A percentile compares a stretch with the other conserved stretches of the same genome.
These are phyloP conservation scores for Penicillium sp. DNA, from an alignment of 2,329 filamentous ascomycete species.

Conservation along the genomic window DNA sequence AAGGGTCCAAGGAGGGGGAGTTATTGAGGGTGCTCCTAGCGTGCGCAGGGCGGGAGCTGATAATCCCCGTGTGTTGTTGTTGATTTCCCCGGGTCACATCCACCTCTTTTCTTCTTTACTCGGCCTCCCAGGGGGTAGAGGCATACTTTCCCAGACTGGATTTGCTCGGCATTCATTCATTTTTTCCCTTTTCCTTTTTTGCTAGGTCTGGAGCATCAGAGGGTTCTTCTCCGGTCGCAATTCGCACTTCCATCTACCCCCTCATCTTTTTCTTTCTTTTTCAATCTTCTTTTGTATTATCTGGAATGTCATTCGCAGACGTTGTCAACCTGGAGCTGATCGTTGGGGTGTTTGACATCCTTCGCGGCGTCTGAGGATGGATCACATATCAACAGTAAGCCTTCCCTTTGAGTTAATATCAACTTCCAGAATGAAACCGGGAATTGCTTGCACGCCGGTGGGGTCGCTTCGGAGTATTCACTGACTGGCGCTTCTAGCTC, in stretches of 20 bases:
- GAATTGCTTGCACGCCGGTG: neutral
- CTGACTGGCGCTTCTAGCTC: slow-evolving; percentile 44
- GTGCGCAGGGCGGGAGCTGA: slow-evolving; percentile 16
- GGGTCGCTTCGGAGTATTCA: neutral
- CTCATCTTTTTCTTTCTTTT: neutral
- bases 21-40: slow-evolving; percentile 24
- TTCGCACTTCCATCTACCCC: slow-evolving; percentile 5
- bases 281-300: slow-evolving; percentile 16
- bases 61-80: slow-evolving; percentile 13
- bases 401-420: neutral
- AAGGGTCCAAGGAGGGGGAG: slow-evolving; percentile 1
- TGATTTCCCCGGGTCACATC: slow-evolving; percentile 9
- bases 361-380: slow-evolving; percentile 35
- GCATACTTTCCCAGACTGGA: neutral
- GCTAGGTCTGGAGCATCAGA: neutral
- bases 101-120: slow-evolving; percentile 8
- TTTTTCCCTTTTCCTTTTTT: slow-evolving; percentile 5
- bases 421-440: neutral
- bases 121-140: slow-evolving; percentile 9
- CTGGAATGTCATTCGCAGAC: slow-evolving; percentile 35
- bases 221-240: neutral
- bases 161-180: slow-evolving; percentile 10
- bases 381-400: slow-evolving; percentile 43
- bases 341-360: slow-evolving; percentile 33
- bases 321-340: slow-evolving; percentile 33